Evolutionary conservation across 208 protist genomes (phyloP).

Genomic region (Crithidia mellificae): DNA sequence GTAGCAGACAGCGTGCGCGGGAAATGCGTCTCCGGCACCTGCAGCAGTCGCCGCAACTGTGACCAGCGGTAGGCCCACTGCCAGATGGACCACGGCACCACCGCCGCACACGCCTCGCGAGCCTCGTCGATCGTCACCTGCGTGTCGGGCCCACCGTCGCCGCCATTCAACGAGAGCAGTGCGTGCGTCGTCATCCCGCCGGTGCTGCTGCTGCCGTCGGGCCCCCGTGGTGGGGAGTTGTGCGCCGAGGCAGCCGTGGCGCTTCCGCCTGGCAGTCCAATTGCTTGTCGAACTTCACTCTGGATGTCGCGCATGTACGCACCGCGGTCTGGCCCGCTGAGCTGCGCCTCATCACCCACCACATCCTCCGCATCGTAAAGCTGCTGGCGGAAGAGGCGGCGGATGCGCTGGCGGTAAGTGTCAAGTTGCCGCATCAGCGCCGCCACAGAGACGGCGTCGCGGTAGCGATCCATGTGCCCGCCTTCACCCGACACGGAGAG

Average conservation of each 20-base stretch:
- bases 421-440: constrained; percentile 64
- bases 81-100: constrained; percentile 87
- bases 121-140: constrained; percentile 47
- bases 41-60: constrained; percentile 27
- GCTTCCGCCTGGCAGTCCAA: constrained; percentile 46
- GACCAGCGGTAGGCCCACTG: constrained; percentile 85
- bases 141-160: constrained; percentile 23
- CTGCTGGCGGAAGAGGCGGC: constrained; percentile 73
- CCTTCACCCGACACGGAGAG: neutral
- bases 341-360: constrained; percentile 44
- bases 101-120: constrained; percentile 47
- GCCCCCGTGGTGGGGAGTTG: neutral
- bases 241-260: constrained; percentile 10
- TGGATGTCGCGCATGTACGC: constrained; percentile 50
- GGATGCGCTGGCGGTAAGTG: constrained; percentile 54
- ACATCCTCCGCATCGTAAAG: constrained; percentile 89
- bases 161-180: constrained; percentile 14
- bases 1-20: neutral
- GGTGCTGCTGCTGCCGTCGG: neutral
- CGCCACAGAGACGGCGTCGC: constrained; percentile 32
- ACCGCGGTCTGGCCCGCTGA: constrained; percentile 27
- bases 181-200: neutral
- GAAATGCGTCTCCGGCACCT: neutral
- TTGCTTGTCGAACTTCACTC: constrained; percentile 43
- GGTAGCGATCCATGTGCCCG: neutral